These are phyloP conservation scores for Salvia hispanica DNA, from an alignment of 257 asterid genomes.

Conservation along the genomic window DNA sequence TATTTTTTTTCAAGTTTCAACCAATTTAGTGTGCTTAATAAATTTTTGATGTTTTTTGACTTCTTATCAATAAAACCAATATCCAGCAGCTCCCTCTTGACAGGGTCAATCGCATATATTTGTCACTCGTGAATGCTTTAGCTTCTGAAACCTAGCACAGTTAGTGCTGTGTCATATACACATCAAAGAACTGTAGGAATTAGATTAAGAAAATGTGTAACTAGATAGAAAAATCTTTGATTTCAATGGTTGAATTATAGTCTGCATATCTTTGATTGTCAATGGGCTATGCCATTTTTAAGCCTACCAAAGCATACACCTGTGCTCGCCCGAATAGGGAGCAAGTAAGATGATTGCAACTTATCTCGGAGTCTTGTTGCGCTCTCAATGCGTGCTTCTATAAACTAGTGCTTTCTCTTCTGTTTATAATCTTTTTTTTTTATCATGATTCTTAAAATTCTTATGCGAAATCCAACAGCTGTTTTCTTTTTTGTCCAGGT, in stretches of 20 bases:
- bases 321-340: neutral
- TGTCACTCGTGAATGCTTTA: slow-evolving; percentile 11
- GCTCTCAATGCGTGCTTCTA: neutral
- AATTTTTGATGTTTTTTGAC: neutral
- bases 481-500: slow-evolving; percentile 53
- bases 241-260: slow-evolving; percentile 3
- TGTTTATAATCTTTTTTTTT: neutral
- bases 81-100: no score
- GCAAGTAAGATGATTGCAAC: neutral
- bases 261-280: neutral
- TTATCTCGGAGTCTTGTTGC: neutral
- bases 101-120: slow-evolving; percentile 7
- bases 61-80: slow-evolving; percentile 1
- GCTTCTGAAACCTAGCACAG: slow-evolving; percentile 8
- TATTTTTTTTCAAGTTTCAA: neutral
- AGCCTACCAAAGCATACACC: neutral
- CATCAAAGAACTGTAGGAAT: neutral
- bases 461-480: slow-evolving; percentile 17
- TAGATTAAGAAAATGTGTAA: neutral
- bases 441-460: no score
- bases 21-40: neutral
- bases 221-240: neutral
- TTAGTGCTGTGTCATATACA: neutral
- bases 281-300: slow-evolving; percentile 3
- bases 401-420: neutral